Evolutionary conservation across 176 grass and related monocot species (phyloP).

Genomic region (Thinopyrum elongatum): DNA sequence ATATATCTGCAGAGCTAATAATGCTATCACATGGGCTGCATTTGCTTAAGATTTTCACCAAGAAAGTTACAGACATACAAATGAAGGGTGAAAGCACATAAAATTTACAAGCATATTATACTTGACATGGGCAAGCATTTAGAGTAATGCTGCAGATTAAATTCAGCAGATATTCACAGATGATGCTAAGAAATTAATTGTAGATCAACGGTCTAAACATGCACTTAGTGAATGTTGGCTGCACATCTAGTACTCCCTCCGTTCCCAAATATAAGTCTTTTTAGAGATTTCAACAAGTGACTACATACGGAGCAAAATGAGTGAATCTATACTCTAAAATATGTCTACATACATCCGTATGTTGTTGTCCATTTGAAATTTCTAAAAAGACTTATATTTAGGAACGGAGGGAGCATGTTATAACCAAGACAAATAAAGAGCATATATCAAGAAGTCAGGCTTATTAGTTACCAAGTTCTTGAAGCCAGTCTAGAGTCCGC

Average conservation of each 20-base stretch:
- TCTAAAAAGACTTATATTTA: too few relatives aligned
- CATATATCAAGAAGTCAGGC: not conserved
- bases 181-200: not conserved
- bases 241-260: not conserved
- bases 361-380: too few relatives aligned
- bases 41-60: not conserved
- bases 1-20: constrained; percentile 1
- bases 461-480: constrained; percentile 7
- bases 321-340: too few relatives aligned
- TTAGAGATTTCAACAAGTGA: too few relatives aligned
- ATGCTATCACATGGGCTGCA: not conserved
- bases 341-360: too few relatives aligned
- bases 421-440: not conserved
- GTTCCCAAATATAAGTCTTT: too few relatives aligned
- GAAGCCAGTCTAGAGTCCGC: constrained; percentile 3
- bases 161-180: not conserved
- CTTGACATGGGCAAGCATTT: not conserved
- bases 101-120: not conserved
- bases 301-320: too few relatives aligned
- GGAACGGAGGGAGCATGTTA: too few relatives aligned
- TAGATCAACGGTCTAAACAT: not conserved
- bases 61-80: not conserved
- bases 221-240: not conserved
- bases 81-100: not conserved
- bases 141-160: not conserved